These are phyloP conservation scores for Caryopteris hybrid DNA, from an alignment of 305 asterid species.

Conservation along the genomic window DNA sequence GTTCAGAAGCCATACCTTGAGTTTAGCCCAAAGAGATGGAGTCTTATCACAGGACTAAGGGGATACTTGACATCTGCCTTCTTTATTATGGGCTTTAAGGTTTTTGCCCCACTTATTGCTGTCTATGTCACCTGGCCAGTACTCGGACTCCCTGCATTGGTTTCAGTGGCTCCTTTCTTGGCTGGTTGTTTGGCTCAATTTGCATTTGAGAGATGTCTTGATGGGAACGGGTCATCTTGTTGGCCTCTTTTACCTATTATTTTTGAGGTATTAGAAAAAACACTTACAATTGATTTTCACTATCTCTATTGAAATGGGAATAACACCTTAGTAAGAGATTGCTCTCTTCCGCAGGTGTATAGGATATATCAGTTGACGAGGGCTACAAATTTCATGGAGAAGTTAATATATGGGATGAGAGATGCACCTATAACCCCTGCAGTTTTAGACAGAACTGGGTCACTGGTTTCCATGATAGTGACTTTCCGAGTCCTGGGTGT, in stretches of 20 bases:
- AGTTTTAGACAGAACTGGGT: conserved; percentile 47
- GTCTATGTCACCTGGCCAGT: conserved; percentile 74
- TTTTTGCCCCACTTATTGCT: conserved; percentile 60
- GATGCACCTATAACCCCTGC: conserved; percentile 40
- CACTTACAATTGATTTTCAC: background rate
- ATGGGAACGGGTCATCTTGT: conserved; percentile 52
- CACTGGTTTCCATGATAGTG: conserved; percentile 50
- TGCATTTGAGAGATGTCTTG: conserved; percentile 50
- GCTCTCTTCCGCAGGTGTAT: conserved; percentile 52
- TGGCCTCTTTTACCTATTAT: conserved; percentile 90
- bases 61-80: conserved; percentile 68
- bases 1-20: conserved; percentile 85
- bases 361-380: conserved; percentile 82
- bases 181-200: conserved; percentile 65
- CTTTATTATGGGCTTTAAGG: conserved; percentile 67
- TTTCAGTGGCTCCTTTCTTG: conserved; percentile 66
- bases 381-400: conserved; percentile 57
- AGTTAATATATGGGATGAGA: conserved; percentile 51
- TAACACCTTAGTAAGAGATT: background rate
- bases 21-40: conserved; percentile 83
- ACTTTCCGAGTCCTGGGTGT: conserved; percentile 67
- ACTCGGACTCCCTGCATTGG: conserved; percentile 61
- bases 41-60: conserved; percentile 83
- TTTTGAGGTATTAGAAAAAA: conserved; percentile 66
- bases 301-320: background rate